Evolutionary conservation across 371 early-diverging fungal genomes (phyloP).

Genomic region (Circinella umbellata): DNA sequence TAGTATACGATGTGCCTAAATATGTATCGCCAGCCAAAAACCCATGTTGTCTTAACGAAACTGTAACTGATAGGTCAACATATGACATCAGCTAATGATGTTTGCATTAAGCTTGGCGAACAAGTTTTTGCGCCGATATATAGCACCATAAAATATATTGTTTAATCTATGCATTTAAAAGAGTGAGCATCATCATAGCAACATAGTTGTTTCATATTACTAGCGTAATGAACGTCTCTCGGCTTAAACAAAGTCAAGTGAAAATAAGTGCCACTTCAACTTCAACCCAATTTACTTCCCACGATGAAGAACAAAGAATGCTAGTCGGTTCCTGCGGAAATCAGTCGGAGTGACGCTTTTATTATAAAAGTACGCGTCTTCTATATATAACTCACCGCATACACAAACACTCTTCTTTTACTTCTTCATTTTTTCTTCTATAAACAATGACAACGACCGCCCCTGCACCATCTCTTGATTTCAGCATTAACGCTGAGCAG

Average conservation of each 20-base stretch:
- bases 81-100: slow-evolving; percentile 2
- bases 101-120: not conserved
- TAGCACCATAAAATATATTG: too few species aligned
- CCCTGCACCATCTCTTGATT: slow-evolving; percentile 50
- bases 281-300: not conserved
- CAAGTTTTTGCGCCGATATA: too few species aligned
- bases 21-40: too few species aligned
- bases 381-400: not conserved
- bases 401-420: not conserved
- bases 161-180: too few species aligned
- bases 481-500: slow-evolving; percentile 46
- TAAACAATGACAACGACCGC: slow-evolving; percentile 37
- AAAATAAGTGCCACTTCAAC: not conserved
- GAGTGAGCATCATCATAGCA: too few species aligned
- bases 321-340: slow-evolving; percentile 3
- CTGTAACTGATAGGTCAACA: not conserved
- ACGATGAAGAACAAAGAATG: not conserved
- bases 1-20: too few species aligned
- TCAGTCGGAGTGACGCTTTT: not conserved
- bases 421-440: slow-evolving; percentile 6
- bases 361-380: not conserved
- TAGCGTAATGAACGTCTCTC: not conserved
- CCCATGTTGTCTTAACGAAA: too few species aligned
- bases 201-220: too few species aligned
- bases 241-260: not conserved